Evolutionary conservation across 345 rosid genomes (phyloP).

Genomic region (Murraya koenigii): DNA sequence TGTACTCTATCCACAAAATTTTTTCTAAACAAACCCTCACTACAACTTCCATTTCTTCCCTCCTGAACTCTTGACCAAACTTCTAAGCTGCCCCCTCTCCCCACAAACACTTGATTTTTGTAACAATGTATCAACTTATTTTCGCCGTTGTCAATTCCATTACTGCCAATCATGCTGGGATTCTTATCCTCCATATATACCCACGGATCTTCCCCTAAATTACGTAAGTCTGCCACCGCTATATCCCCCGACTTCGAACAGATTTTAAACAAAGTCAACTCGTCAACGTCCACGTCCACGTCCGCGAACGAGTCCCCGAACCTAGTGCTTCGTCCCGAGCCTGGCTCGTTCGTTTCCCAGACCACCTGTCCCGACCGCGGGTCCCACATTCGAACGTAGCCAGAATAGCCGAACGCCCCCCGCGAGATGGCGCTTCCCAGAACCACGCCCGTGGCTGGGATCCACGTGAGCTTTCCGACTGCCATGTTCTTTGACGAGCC

Average conservation of each 20-base stretch:
- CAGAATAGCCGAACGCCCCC: slow-evolving; percentile 87
- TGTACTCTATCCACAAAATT: slow-evolving; percentile 71
- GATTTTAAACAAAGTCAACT: slow-evolving; percentile 55
- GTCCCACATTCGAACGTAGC: slow-evolving; percentile 87
- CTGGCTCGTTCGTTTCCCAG: slow-evolving; percentile 95
- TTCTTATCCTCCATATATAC: slow-evolving; percentile 62
- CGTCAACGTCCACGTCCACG: slow-evolving; percentile 59
- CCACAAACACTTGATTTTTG: slow-evolving; percentile 70
- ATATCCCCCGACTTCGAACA: slow-evolving; percentile 90
- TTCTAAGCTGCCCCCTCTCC: slow-evolving; percentile 69
- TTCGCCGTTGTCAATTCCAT: slow-evolving; percentile 10
- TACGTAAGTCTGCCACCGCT: slow-evolving; percentile 80
- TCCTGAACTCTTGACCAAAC: slow-evolving; percentile 70
- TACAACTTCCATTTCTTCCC: slow-evolving; percentile 12
- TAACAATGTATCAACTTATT: slow-evolving; percentile 61
- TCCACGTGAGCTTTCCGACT: slow-evolving; percentile 68
- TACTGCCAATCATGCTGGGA: slow-evolving; percentile 37
- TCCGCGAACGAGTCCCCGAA: slow-evolving; percentile 89
- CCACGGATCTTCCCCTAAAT: slow-evolving; percentile 82
- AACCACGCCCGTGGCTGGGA: slow-evolving; percentile 43
- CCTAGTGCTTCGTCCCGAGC: slow-evolving; percentile 85
- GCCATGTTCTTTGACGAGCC: slow-evolving; percentile 57
- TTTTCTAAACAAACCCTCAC: slow-evolving; percentile 45
- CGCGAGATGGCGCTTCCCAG: slow-evolving; percentile 53
- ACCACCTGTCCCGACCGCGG: slow-evolving; percentile 55